Base-by-base conservation (phyloP, 208 protist genomes). In the Herpetomonas tarakana region DNA sequence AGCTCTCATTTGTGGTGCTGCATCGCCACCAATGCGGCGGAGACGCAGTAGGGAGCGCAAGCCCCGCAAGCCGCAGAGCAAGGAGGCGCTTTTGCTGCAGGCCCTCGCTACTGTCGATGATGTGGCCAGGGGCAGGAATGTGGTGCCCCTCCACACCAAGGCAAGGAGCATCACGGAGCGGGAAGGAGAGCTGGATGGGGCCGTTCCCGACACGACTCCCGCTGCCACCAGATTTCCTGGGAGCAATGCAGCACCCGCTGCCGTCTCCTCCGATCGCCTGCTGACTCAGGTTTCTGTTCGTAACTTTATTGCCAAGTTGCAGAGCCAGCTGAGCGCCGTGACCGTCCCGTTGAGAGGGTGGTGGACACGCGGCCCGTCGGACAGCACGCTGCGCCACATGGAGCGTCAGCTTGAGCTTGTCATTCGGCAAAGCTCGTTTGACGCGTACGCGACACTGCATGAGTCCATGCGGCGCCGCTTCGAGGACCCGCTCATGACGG, bases 391-490 rank as follows among this genome's bases (percentile, higher is more conserved):
- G 39, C 63, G 62, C 11, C 54, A 66, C 27, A 68, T 72, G 54
- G 73, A 79, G 60, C 58, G 54, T 27, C 59, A 68, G 56, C 68
- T 86, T 21, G 29, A 57, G 3, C 55, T 70, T 16, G 76, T 69
- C 22, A 52, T 79, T 26, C 41, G 72, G 44, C 55, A 70, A 55
- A 59, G 52, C 52, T 74, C 75, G 19, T 76, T 81, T 45, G 57
- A 78, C 21, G 76, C 71, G 26, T 82, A 77, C 72, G 62, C 64
- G 24, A 54, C 27, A 9, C 44, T 86, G 2, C 59, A 64, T 35
- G 46, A 58, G 21, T 58, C 58, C 27, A 72, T 77, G 58, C 67
- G 65, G 63, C 62, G 73, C 58, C 71, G 75, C 16, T 70, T 73
- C 52, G 61, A 64, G 29, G 66, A 81, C 29, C 45, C 65, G 26